Base-by-base conservation (phyloP, 768 basidiomycete genomes). In the Tricholoma bakamatsutake region DNA sequence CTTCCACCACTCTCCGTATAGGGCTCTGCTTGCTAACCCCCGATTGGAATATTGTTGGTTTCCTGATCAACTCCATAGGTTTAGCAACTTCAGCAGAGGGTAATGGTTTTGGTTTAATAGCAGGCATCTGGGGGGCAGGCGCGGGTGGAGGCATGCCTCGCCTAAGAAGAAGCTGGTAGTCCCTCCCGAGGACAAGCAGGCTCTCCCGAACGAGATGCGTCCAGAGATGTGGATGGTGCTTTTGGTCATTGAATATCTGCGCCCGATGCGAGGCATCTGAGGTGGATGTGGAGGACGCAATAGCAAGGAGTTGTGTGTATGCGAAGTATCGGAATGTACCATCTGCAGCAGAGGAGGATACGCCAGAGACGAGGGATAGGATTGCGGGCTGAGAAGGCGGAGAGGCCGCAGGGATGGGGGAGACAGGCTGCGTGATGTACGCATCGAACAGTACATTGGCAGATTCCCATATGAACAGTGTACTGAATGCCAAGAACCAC, bases 241-340 rank as follows among this genome's bases (percentile, higher is more conserved):
- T 87, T 62, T 87, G 84, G 60, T 90, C 88, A 0, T 77, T 77
- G 61, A 89, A 90, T 0, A 90, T 63, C 0, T 80, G 75, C 0
- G 76, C 76, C 10, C 87, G 77, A 33, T 75, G 76, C 0, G 76
- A 64, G 10, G 70, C 64, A 0, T 76, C 77, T 1, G 71, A 61
- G 2, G 76, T 46, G 4, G 75, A 72, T 5, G 68, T 67, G 18
- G 78, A 77, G n/a, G 69, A 65, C 0, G 84, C 76, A 10, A 88
- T 62, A 3, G 73, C 71, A 9, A 68, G 68, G 39, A 93, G 74
- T 58, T 91, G 89, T 0, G 77, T 69, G 61, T 83, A 88, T 0
- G 89, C 88, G 58, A 85, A 81, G 64, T 85, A 79, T 40, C 79
- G 78, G 68, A 82, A 86, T 27, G 76, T 64, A 21, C 64, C 59